phyloP scores from a whole-genome alignment of 495 filamentous ascomycete genomes.

The Schizothecium vesticola region DNA sequence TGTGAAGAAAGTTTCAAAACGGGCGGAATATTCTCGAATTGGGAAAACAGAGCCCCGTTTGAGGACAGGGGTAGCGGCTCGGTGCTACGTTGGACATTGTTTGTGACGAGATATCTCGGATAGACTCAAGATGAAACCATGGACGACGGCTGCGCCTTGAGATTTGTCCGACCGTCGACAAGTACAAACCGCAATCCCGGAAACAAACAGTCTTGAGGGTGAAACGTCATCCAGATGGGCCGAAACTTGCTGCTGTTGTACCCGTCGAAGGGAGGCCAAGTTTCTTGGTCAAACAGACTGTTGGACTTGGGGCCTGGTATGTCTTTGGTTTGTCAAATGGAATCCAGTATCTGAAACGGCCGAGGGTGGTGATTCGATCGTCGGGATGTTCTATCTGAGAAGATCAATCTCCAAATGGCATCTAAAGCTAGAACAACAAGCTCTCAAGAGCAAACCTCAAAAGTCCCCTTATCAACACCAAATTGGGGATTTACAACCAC shows the following conservation, averaged over 20 bases:
- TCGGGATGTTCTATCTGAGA: too few relatives aligned
- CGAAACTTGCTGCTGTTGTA: not conserved
- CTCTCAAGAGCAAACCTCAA: too few relatives aligned
- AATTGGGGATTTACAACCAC: too few relatives aligned
- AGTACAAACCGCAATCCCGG: not conserved
- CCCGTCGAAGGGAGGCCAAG: not conserved
- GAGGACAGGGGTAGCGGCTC: not conserved
- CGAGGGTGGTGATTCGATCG: not conserved
- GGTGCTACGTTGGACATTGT: not conserved
- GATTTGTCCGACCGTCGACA: not conserved
- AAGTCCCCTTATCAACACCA: too few relatives aligned
- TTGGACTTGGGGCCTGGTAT: not conserved
- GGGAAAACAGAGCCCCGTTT: not conserved
- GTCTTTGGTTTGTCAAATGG: not conserved
- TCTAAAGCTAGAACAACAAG: too few relatives aligned
- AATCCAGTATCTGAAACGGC: not conserved
- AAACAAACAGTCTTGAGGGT: not conserved
- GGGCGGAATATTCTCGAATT: not conserved
- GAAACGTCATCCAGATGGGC: not conserved
- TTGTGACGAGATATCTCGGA: not conserved
- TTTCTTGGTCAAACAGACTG: not conserved
- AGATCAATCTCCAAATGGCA: too few relatives aligned
- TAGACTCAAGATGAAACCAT: not conserved
- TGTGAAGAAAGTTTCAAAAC: not conserved
- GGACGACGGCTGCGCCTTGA: not conserved